Base-by-base conservation (phyloP, 345 rosid species). In the Trapa bicornis region DNA sequence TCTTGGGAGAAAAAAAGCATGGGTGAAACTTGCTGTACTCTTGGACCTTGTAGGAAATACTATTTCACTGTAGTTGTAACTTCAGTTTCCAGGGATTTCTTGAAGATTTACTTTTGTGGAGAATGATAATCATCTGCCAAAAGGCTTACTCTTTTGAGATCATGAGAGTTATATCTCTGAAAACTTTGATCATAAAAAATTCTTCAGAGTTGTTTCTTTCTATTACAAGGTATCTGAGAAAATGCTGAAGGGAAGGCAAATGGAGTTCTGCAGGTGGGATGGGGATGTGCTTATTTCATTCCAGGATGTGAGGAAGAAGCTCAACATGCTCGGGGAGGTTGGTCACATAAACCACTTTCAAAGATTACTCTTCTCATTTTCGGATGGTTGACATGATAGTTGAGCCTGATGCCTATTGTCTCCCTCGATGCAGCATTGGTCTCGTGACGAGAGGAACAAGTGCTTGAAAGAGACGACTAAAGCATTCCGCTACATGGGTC, bases 281-380 rank as follows among this genome's bases (percentile, higher is more conserved):
- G 89, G 87, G 36, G 80, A 84, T 73, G 84, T 57, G 11, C 76
- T 77, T 69, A 86, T 83, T 74, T 74, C 81, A 75, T 73, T 90
- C 77, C 85, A 72, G 80, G 85, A 79, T 8, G 83, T 87, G 29
- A 84, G 96, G 12, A 87, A 85, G 72, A 88, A 90, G 68, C 90
- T 90, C 71, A 93, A 93, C 77, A 76, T 74, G 76, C 96, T 93
- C 16, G 89, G 96, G 36, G 90, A 90, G 97, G 98, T 87, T 66
- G 70, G 72, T 65, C 11, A 68, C 45, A 17, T 17, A 72, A 65
- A 69, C 45, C 60, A 50, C 53, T 68, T 50, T 33, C 38, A 65
- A 48, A 37, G 14, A 32, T 45, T 36, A 65, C 67, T 65, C 22
- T 32, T n/a, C 32, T 1, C 50, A 8, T 48, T 42, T 53, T 37